Conservation (phyloP, 306 rosid genomes). For the Vigna trinervia region DNA sequence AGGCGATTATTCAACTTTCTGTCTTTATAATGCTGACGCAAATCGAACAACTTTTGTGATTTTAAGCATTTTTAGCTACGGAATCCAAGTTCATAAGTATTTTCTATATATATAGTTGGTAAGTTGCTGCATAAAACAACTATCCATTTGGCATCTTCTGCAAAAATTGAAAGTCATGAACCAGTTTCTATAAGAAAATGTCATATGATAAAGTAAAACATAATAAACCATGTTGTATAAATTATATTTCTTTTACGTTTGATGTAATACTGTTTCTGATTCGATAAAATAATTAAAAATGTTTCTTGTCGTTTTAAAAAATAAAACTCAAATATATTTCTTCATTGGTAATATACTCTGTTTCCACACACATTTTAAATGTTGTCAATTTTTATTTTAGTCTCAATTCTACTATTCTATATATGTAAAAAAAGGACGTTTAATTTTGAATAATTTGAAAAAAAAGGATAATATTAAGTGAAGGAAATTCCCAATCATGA, state of each 20-base stretch:
- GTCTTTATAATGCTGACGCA: not conserved
- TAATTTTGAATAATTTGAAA: too few relatives aligned
- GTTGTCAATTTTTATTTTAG: too few relatives aligned
- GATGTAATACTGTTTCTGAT: not conserved
- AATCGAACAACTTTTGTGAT: not conserved
- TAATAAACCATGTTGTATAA: not conserved
- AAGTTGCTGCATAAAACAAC: not conserved
- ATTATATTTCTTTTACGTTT: not conserved
- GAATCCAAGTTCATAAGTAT: not conserved
- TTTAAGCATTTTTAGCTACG: not conserved
- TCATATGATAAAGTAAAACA: not conserved
- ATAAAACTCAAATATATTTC: too few relatives aligned
- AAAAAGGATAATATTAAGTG: not conserved
- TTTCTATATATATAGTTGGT: constrained; percentile 8
- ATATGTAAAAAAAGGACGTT: too few relatives aligned
- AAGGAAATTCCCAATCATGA: not conserved
- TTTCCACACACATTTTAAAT: too few relatives aligned
- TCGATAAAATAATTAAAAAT: too few relatives aligned
- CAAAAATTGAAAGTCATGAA: not conserved
- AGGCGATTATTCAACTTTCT: constrained; percentile 35
- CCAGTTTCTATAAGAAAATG: not conserved
- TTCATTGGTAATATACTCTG: too few relatives aligned
- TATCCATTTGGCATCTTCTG: not conserved
- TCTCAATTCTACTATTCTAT: too few relatives aligned
- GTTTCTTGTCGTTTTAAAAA: too few relatives aligned